A percentile compares a stretch with the other conserved stretches of the same genome.
These are phyloP conservation scores for Abrus precatorius DNA, from an alignment of 306 rosid genomes.

Conservation along the genomic window DNA sequence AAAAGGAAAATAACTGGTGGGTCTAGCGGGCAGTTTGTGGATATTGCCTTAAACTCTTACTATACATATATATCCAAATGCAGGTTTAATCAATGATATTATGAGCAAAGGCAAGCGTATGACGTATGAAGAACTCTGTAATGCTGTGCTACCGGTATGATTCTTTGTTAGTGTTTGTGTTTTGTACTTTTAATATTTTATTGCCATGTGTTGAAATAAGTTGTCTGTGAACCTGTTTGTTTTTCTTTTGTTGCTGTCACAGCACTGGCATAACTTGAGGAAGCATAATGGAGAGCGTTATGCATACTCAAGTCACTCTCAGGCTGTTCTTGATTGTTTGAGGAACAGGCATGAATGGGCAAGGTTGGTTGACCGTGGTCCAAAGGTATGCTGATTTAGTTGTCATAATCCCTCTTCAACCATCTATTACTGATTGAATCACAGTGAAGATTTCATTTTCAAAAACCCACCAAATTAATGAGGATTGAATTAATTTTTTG, in stretches of 20 bases:
- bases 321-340: conserved; percentile 97
- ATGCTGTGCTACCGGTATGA: conserved; percentile 92
- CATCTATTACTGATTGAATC: conserved; percentile 29
- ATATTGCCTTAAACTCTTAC: conserved; percentile 40
- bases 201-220: conserved; percentile 2
- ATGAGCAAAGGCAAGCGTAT: conserved; percentile 95
- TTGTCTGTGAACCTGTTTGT: conserved; percentile 35
- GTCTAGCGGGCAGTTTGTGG: conserved; percentile 35
- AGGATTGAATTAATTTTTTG: conserved; percentile 12
- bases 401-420: conserved; percentile 23
- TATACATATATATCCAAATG: conserved; percentile 41
- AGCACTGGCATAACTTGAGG: conserved; percentile 98
- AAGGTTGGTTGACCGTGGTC: conserved; percentile 94
- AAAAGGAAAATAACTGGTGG: not conserved
- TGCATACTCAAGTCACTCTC: conserved; percentile 96
- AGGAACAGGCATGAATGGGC: conserved; percentile 98
- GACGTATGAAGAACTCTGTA: conserved; percentile 93
- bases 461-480: conserved; percentile 17
- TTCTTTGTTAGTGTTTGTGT: conserved; percentile 38
- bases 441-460: conserved; percentile 34
- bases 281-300: conserved; percentile 99
- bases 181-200: conserved; percentile 22
- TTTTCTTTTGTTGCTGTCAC: conserved; percentile 48
- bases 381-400: conserved; percentile 72
- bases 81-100: conserved; percentile 94